Base-by-base conservation (phyloP, 352 stramenopile genomes). In the Phytopythium montanum region DNA sequence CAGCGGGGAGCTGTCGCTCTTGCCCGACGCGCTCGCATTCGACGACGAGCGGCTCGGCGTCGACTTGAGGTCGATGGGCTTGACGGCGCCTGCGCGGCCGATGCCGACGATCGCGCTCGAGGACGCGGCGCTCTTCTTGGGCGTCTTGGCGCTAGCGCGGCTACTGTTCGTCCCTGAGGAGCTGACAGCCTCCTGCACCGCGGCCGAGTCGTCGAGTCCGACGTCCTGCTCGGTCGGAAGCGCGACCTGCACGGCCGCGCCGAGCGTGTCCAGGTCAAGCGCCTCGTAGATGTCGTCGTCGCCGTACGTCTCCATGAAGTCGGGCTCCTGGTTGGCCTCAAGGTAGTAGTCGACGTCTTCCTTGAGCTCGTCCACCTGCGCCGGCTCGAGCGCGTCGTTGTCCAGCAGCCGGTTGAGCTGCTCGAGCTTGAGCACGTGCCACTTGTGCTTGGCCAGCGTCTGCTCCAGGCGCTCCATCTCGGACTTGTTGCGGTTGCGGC, bases 311-410 rank as follows among this genome's bases (percentile, higher is more conserved):
- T 97, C 91, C 66, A 98, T 87, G 64, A 97, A 98, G 68, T 98
- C 89, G 18, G 86, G 76, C 36, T 99, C 95, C 68, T 81, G 76
- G 82, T 97, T 92, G 14, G 85, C 90, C 60, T 99, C 97, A 7
- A 99, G 76, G 63, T 99, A 99, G 66, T 99, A 99, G 19, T 99
- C 96, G 14, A 99, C 76, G 70, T 99, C 96, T 41, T 99, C 97
- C 72, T 98, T 98, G 26, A 99, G 78, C 19, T 97, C 84, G 60
- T 99, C 94, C 18, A 99, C 91, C 34, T 91, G 67, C 16, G 96
- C 81, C 19, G 95, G 79, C 45, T 97, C 84, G 13, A 99, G 75
- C 18, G 87, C 79, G 64, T 98, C 93, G 73, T 99, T 99, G 60
- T 98, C 97, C 50, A 99, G 81, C 23, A 99, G 70, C 36, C 97